Conservation (phyloP, 768 basidiomycete genomes). For the Trametes coccinea region DNA sequence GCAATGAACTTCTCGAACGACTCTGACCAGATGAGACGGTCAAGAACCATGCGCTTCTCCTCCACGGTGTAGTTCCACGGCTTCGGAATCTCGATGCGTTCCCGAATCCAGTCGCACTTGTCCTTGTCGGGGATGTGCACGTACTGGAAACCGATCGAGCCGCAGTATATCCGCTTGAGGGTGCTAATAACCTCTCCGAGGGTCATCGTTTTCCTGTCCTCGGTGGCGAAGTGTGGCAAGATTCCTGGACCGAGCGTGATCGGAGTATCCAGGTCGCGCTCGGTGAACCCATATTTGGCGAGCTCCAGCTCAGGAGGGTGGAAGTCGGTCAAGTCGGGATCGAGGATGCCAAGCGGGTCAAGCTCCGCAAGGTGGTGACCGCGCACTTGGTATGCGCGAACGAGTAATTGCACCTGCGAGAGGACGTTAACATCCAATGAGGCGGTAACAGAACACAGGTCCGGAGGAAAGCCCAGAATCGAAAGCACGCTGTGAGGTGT, state of each 20-base stretch:
- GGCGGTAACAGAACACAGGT: neutral
- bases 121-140: constrained; percentile 97
- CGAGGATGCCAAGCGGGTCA: constrained; percentile 91
- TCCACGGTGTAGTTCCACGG: constrained; percentile 98
- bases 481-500: no score
- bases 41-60: constrained; percentile 98
- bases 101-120: constrained; percentile 98
- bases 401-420: constrained; percentile 88
- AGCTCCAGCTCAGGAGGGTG: constrained; percentile 90
- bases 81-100: constrained; percentile 90
- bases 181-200: constrained; percentile 88
- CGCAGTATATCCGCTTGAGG: constrained; percentile 91
- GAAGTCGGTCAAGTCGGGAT: constrained; percentile 78
- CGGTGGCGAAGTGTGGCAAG: constrained; percentile 89
- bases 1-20: constrained; percentile 98
- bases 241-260: constrained; percentile 95
- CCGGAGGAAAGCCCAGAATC: neutral
- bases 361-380: constrained; percentile 96
- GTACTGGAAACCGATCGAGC: constrained; percentile 87
- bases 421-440: neutral
- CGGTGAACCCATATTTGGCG: constrained; percentile 92
- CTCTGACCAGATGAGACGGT: constrained; percentile 99
- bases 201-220: constrained; percentile 86
- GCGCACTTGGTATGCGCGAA: constrained; percentile 97
- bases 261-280: constrained; percentile 90